Evolutionary conservation across 495 filamentous ascomycete species (phyloP).

Genomic region (Aspergillus taichungensis): DNA sequence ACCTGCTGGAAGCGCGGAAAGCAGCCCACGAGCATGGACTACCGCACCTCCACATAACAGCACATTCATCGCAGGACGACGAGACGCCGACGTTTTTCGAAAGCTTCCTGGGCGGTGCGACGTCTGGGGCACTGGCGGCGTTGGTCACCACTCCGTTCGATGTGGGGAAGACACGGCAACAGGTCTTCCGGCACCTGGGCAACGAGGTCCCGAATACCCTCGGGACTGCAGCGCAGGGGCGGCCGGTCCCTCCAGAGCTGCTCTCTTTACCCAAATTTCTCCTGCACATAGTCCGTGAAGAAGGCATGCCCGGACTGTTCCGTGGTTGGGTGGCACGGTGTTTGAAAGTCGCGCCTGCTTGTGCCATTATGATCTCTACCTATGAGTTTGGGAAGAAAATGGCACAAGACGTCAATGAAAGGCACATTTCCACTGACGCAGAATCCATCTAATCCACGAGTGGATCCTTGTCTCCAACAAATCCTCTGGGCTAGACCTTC

Average conservation of each 20-base stretch:
- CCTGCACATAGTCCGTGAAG: constrained; percentile 76
- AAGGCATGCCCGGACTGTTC: constrained; percentile 75
- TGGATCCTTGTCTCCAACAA: too few relatives aligned
- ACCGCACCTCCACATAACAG: constrained; percentile 12
- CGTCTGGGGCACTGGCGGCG: constrained; percentile 75
- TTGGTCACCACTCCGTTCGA: constrained; percentile 94
- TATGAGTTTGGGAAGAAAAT: constrained; percentile 94
- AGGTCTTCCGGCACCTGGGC: constrained; percentile 56
- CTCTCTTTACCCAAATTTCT: constrained; percentile 68
- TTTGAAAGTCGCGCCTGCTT: constrained; percentile 90
- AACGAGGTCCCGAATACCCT: constrained; percentile 26
- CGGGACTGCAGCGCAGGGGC: constrained; percentile 10
- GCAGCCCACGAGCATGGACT: constrained; percentile 23
- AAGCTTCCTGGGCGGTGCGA: constrained; percentile 77
- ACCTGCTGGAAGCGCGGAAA: constrained; percentile 54
- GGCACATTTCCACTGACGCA: constrained; percentile 21
- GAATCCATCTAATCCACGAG: not conserved
- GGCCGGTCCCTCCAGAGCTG: constrained; percentile 54
- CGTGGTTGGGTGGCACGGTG: constrained; percentile 85
- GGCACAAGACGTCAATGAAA: constrained; percentile 71
- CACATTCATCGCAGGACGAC: constrained; percentile 29
- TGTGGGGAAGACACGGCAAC: constrained; percentile 90
- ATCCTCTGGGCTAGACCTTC: not conserved
- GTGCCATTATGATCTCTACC: constrained; percentile 98
- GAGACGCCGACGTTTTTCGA: constrained; percentile 64